These are phyloP conservation scores for Zalaria obscura DNA, from an alignment of 2,329 filamentous ascomycete species.

Conservation along the genomic window DNA sequence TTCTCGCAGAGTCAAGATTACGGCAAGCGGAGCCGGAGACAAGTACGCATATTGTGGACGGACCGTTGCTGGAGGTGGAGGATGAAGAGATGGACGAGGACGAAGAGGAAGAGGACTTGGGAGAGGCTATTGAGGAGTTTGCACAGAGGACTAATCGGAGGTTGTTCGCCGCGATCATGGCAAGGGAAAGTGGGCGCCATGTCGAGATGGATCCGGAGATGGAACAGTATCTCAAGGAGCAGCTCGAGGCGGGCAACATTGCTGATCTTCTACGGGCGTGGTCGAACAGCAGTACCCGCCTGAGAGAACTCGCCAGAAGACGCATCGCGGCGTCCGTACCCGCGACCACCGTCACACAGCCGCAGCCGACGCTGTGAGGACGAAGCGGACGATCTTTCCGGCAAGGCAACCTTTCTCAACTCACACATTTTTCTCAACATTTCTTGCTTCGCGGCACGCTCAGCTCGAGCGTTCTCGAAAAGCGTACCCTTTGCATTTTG, in stretches of 20 bases:
- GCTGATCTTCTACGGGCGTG: no score
- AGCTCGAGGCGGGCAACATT: conserved; percentile 14
- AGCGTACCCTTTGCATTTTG: no score
- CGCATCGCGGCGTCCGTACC: no score
- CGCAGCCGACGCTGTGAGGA: no score
- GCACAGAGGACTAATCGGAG: conserved; percentile 4
- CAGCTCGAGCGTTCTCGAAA: no score
- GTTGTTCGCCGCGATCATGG: conserved; percentile 9
- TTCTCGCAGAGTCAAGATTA: background rate
- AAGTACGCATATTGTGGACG: background rate
- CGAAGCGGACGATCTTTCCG: no score
- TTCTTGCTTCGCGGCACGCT: no score
- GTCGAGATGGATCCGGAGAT: conserved; percentile 16
- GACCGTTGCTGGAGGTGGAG: conserved; percentile 1
- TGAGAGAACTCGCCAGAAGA: no score
- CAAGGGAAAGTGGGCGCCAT: conserved; percentile 15
- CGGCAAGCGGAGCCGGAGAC: background rate
- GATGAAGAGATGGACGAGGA: conserved; percentile 8
- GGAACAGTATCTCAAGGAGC: conserved; percentile 20
- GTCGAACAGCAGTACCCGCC: no score
- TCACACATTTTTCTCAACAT: no score
- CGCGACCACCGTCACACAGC: no score
- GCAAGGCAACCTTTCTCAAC: no score
- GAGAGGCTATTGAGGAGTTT: conserved; percentile 1
- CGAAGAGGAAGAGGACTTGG: conserved; percentile 7